These are phyloP conservation scores for Curvularia eragrostidis DNA, from an alignment of 2,329 filamentous ascomycete species.

Conservation along the genomic window DNA sequence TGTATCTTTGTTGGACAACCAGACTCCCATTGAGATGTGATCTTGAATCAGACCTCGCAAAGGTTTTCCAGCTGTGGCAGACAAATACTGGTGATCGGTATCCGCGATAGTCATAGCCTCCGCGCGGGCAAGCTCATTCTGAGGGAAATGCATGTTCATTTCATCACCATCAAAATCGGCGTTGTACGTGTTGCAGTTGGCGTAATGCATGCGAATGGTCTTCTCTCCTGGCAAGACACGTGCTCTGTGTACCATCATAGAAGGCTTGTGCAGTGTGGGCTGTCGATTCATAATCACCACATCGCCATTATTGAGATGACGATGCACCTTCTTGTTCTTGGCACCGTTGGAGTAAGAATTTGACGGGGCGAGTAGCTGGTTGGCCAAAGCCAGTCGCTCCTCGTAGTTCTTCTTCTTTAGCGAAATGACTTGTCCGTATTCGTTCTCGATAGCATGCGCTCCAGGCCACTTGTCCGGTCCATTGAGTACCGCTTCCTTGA, in stretches of 20 bases:
- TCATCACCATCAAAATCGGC: constrained; percentile 99
- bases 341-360: constrained; percentile 75
- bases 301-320: constrained; percentile 94
- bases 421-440: constrained; percentile 89
- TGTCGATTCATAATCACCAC: constrained; percentile 99
- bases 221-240: constrained; percentile 92
- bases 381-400: constrained; percentile 86
- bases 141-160: constrained; percentile 99
- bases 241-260: constrained; percentile 97
- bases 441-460: constrained; percentile 92
- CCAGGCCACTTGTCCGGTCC: constrained; percentile 93
- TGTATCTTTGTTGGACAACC: constrained; percentile 87
- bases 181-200: constrained; percentile 99
- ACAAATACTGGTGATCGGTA: constrained; percentile 96
- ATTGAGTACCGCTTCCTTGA: constrained; percentile 96
- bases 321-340: constrained; percentile 93
- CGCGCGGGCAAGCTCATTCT: constrained; percentile 91
- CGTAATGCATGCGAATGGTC: constrained; percentile 99
- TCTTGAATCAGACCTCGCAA: constrained; percentile 97
- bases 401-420: constrained; percentile 86
- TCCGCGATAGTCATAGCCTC: constrained; percentile 94
- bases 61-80: constrained; percentile 90
- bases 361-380: constrained; percentile 87
- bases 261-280: constrained; percentile 96
- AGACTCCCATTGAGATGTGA: constrained; percentile 93